Percentiles rank a stretch among this genome's conserved stretches.
Evolutionary conservation across 2,329 filamentous ascomycete species (phyloP).

Genomic region (Aspergillus carbonarius): DNA sequence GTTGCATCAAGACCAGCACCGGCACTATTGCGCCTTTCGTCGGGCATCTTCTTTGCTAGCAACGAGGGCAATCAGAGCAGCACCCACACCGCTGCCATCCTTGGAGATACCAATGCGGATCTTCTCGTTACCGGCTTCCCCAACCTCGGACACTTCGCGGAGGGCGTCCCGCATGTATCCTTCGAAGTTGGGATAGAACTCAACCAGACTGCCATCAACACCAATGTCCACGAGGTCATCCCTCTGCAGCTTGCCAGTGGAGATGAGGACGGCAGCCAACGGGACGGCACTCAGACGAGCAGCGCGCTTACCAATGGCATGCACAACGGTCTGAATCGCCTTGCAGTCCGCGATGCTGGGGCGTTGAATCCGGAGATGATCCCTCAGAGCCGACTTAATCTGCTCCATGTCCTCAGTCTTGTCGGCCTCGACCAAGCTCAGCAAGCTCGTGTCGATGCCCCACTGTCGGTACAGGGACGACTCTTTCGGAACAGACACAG

Average conservation of each 20-base stretch:
- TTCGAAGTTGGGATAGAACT: conserved; percentile 93
- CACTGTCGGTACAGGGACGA: conserved; percentile 74
- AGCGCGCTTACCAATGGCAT: conserved; percentile 82
- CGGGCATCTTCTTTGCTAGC: conserved; percentile 55
- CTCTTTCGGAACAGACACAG: conserved; percentile 64
- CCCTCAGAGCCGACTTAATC: conserved; percentile 75
- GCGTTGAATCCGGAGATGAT: conserved; percentile 71
- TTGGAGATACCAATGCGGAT: conserved; percentile 95
- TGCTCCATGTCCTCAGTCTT: conserved; percentile 68
- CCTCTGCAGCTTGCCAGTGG: conserved; percentile 69
- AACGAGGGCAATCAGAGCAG: conserved; percentile 88
- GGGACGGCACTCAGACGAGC: conserved; percentile 85
- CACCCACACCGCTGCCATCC: conserved; percentile 93
- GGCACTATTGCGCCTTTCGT: conserved; percentile 10
- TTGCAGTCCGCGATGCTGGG: conserved; percentile 80
- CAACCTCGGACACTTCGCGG: conserved; percentile 72
- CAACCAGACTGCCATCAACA: conserved; percentile 90
- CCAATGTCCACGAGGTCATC: conserved; percentile 81
- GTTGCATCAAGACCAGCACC: neutral
- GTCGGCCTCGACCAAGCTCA: conserved; percentile 84
- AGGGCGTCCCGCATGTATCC: conserved; percentile 84
- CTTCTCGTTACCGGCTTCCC: conserved; percentile 73
- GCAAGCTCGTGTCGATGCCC: conserved; percentile 87
- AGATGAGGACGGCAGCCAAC: conserved; percentile 78
- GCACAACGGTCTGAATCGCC: conserved; percentile 79